These are phyloP conservation scores for Ascochyta viciae-villosae DNA, from an alignment of 2,329 filamentous ascomycete species.

Conservation along the genomic window DNA sequence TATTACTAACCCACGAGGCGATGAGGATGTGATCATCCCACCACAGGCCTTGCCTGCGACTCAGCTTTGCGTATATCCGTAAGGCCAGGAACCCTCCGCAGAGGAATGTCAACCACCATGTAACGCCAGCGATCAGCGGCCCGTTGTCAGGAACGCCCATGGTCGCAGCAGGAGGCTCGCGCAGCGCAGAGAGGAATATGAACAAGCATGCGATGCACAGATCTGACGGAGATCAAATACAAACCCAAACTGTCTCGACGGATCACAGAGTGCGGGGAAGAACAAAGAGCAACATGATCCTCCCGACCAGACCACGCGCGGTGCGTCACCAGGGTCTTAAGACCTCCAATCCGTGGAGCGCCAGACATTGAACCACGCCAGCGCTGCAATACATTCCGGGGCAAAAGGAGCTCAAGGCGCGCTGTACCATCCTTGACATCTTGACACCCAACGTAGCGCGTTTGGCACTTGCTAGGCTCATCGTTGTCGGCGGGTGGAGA, in stretches of 20 bases:
- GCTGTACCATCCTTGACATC: conserved; percentile 6
- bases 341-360: background rate
- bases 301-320: conserved; percentile 6
- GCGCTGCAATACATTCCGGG: background rate
- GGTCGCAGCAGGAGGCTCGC: background rate
- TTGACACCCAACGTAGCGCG: conserved; percentile 20
- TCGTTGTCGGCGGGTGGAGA: conserved; percentile 14
- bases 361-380: conserved; percentile 1
- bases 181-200: background rate
- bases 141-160: conserved; percentile 29
- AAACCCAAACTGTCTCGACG: conserved; percentile 1
- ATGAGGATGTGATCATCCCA: conserved; percentile 41
- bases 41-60: conserved; percentile 35
- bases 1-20: conserved; percentile 30
- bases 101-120: conserved; percentile 34
- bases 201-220: conserved; percentile 5
- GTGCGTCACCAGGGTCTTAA: conserved; percentile 14
- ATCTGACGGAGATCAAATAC: conserved; percentile 1
- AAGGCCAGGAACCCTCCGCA: conserved; percentile 31
- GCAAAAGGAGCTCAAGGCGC: conserved; percentile 3
- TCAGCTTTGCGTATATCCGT: conserved; percentile 38
- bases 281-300: conserved; percentile 12
- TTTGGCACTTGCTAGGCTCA: conserved; percentile 13
- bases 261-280: conserved; percentile 8
- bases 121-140: conserved; percentile 32